phyloP scores from a whole-genome alignment of 208 protist species.

The Trypanosoma scelopori region DNA sequence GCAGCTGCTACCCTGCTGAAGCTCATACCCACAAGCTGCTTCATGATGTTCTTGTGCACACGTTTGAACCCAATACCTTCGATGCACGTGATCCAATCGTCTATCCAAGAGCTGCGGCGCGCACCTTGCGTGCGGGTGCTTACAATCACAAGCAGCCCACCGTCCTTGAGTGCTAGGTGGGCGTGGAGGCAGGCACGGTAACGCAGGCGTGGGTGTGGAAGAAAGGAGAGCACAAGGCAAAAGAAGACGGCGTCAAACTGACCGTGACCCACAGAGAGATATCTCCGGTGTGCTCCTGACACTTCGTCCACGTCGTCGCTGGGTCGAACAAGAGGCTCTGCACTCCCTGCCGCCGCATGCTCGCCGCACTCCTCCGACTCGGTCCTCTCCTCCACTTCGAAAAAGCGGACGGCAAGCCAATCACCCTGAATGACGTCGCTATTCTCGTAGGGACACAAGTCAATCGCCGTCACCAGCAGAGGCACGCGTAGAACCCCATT shows the following conservation, averaged over 20 bases:
- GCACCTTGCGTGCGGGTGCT: slow-evolving; percentile 84
- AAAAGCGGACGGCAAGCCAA: slow-evolving; percentile 66
- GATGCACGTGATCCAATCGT: slow-evolving; percentile 65
- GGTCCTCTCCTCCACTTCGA: slow-evolving; percentile 15
- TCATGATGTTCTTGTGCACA: slow-evolving; percentile 60
- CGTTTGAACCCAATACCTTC: slow-evolving; percentile 65
- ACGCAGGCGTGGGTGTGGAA: slow-evolving; percentile 72
- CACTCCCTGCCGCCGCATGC: not conserved
- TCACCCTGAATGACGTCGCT: slow-evolving; percentile 46
- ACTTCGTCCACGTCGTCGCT: not conserved
- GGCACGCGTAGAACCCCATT: slow-evolving; percentile 42
- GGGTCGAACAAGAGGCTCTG: not conserved
- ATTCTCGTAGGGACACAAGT: slow-evolving; percentile 55
- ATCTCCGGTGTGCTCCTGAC: not conserved
- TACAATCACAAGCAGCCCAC: slow-evolving; percentile 77
- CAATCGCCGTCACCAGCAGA: slow-evolving; percentile 58
- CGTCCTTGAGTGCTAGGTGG: slow-evolving; percentile 63
- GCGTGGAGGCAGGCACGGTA: slow-evolving; percentile 79
- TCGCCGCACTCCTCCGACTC: not conserved
- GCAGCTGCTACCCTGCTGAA: slow-evolving; percentile 36
- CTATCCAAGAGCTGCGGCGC: slow-evolving; percentile 53
- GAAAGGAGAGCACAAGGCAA: slow-evolving; percentile 84
- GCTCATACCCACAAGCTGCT: slow-evolving; percentile 72
- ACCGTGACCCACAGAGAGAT: slow-evolving; percentile 26
- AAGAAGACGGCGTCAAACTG: slow-evolving; percentile 78